A percentile compares a stretch with the other conserved stretches of the same genome.
Evolutionary conservation across 169 alveolate species (phyloP).

Genomic region (Cryptosporidium muris): DNA sequence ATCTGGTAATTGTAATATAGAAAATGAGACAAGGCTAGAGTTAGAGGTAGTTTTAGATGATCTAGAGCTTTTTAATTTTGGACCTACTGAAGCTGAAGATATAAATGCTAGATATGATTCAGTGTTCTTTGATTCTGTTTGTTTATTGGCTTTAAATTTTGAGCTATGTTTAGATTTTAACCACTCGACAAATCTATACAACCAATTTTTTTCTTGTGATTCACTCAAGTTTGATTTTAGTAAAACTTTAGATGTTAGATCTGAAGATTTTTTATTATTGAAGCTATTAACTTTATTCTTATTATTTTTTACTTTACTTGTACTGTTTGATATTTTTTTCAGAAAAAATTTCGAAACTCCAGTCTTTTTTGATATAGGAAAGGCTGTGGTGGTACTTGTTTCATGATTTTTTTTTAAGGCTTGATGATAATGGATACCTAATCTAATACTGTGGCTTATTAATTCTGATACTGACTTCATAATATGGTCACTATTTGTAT

Average conservation of each 20-base stretch:
- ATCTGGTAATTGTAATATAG: too few species aligned
- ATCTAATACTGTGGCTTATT: constrained; percentile 30
- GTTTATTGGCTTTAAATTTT: background rate
- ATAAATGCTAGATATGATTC: constrained; percentile 19
- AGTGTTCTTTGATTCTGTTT: background rate
- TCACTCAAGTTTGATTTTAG: background rate
- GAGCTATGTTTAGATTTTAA: constrained; percentile 22
- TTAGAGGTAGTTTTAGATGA: too few species aligned
- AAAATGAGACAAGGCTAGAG: too few species aligned
- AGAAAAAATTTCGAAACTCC: background rate
- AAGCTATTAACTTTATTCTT: background rate
- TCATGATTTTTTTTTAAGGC: background rate
- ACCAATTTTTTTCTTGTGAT: constrained; percentile 32
- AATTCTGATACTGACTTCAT: constrained; percentile 17
- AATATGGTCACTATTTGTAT: constrained; percentile 28
- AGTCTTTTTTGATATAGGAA: background rate
- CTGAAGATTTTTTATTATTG: background rate
- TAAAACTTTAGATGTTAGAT: background rate
- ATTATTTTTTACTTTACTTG: background rate
- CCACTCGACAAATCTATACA: constrained; percentile 16
- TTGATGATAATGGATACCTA: constrained; percentile 38
- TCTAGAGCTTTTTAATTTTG: background rate
- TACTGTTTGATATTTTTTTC: background rate
- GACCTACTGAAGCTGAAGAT: constrained; percentile 18
- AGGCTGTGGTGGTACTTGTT: background rate